These are phyloP conservation scores for Sarcodon sp. DNA, from an alignment of 768 basidiomycete species.

Conservation along the genomic window DNA sequence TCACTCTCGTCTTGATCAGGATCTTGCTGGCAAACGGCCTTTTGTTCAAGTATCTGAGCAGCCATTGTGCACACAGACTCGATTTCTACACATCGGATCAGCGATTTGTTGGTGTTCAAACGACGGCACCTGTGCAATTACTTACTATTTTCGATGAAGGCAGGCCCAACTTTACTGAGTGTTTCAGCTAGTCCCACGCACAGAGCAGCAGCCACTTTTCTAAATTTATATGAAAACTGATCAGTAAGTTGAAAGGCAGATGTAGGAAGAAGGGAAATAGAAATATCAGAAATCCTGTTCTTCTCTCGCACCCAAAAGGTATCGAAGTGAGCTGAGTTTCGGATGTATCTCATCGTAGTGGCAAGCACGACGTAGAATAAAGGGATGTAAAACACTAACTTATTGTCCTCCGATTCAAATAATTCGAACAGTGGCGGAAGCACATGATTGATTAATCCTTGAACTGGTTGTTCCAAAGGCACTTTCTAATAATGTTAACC, in stretches of 20 bases:
- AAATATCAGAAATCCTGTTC: conserved; percentile 18
- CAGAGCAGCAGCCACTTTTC: conserved; percentile 78
- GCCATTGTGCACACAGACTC: conserved; percentile 74
- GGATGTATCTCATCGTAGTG: conserved; percentile 34
- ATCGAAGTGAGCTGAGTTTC: conserved; percentile 76
- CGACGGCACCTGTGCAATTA: conserved; percentile 3
- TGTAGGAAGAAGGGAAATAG: conserved; percentile 16
- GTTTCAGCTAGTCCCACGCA: conserved; percentile 87
- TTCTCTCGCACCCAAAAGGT: conserved; percentile 47
- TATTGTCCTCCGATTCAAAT: conserved; percentile 93
- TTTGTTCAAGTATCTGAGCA: conserved; percentile 80
- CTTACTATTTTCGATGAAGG: conserved; percentile 69
- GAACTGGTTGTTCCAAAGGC: conserved; percentile 56
- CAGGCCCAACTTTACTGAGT: conserved; percentile 85
- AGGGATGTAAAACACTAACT: conserved; percentile 40
- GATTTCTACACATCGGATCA: conserved; percentile 31
- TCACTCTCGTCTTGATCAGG: conserved; percentile 86
- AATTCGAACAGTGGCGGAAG: conserved; percentile 70
- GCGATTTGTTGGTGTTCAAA: conserved; percentile 4
- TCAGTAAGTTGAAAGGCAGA: conserved; percentile 11
- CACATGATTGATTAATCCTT: conserved; percentile 65
- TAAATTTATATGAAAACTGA: conserved; percentile 19
- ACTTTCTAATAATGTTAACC: conserved; percentile 16
- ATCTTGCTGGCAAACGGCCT: conserved; percentile 93
- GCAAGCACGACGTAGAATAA: neutral